Conservation (phyloP, 495 filamentous ascomycete genomes). For the Penicillium pulvis region DNA sequence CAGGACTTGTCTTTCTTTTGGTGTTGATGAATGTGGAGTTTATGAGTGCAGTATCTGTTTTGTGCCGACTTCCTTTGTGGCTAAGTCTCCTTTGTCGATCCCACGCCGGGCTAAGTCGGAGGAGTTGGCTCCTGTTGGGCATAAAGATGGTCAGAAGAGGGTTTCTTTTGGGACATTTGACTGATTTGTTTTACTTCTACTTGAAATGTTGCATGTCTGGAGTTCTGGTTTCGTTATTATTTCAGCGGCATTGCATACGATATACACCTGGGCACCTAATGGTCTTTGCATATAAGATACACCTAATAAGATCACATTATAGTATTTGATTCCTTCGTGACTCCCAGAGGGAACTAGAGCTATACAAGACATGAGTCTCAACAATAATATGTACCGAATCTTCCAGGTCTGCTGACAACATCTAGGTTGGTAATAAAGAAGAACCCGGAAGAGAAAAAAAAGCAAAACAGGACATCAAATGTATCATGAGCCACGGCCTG, state of each 20-base stretch:
- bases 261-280: no score
- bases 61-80: conserved; percentile 20
- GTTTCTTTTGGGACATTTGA: neutral
- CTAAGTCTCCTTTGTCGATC: conserved; percentile 9
- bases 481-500: conserved; percentile 21
- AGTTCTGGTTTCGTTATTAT: neutral
- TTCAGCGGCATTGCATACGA: neutral
- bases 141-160: neutral
- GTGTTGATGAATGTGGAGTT: conserved; percentile 10
- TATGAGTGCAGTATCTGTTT: conserved; percentile 34
- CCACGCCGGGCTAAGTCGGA: conserved; percentile 7
- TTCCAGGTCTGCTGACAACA: neutral
- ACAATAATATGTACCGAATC: neutral
- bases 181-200: neutral
- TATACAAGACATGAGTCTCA: neutral
- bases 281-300: no score
- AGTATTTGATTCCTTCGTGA: neutral
- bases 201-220: neutral
- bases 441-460: neutral
- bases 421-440: neutral
- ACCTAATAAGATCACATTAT: neutral
- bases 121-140: conserved; percentile 6
- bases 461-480: conserved; percentile 10
- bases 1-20: conserved; percentile 28
- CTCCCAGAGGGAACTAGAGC: neutral